These are phyloP conservation scores for Wickerhamomyces bovis DNA, from an alignment of 805 yeast genomes.

Conservation along the genomic window DNA sequence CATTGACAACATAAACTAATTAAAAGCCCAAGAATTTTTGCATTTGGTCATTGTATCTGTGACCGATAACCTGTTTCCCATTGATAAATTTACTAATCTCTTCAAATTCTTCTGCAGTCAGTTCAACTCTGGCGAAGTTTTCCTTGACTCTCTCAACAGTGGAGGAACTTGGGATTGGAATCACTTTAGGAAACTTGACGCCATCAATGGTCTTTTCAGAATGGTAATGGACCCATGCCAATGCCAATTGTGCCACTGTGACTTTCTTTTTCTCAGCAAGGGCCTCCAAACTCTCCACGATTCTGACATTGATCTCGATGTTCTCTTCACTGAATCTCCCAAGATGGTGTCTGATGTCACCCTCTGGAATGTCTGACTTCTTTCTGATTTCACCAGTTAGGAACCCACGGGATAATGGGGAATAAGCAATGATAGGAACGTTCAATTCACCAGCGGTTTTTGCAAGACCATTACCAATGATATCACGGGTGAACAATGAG, in stretches of 20 bases:
- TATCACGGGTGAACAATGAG: constrained; percentile 63
- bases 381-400: constrained; percentile 57
- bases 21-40: constrained; percentile 7
- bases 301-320: constrained; percentile 45
- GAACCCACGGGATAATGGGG: constrained; percentile 78
- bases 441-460: constrained; percentile 48
- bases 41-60: constrained; percentile 39
- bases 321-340: constrained; percentile 60
- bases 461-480: constrained; percentile 56
- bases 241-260: constrained; percentile 60
- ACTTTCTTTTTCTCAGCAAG: constrained; percentile 41
- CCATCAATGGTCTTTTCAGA: constrained; percentile 22
- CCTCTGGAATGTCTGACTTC: constrained; percentile 42
- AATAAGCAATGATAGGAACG: constrained; percentile 71
- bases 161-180: constrained; percentile 82
- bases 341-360: constrained; percentile 44
- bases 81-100: constrained; percentile 43
- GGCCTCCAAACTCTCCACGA: constrained; percentile 44
- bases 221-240: constrained; percentile 56
- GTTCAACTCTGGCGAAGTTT: constrained; percentile 43
- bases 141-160: constrained; percentile 52
- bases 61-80: constrained; percentile 45
- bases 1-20: neutral
- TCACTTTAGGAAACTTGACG: constrained; percentile 41
- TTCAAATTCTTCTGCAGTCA: constrained; percentile 52